Base-by-base conservation (phyloP, 228 moss, liverwort and hornwort species). In the Sphagnum magellanicum region DNA sequence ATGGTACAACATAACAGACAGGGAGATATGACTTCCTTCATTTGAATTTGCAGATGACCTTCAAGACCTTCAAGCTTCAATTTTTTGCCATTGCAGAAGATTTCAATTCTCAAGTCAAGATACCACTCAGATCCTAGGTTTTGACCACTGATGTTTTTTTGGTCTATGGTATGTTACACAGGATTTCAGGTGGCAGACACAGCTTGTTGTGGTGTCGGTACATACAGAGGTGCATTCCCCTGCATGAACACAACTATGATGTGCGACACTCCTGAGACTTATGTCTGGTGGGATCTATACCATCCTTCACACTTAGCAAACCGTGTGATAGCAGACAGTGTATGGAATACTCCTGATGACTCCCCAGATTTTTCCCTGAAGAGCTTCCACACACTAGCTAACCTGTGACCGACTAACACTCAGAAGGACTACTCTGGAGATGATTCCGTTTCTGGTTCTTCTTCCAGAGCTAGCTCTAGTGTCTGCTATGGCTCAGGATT, bases 211-310 rank as follows among this genome's bases (percentile, higher is more conserved):
- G 80, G 80, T 59, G 50, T 61, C 17, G 80, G 80, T 10, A 66
- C 70, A 8, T 80, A 76, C 14, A 76, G 80, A 52, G 82, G 82
- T 16, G 78, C 75, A 50, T 66, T 72, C 4, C 69, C 70, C 15
- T 82, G 82, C 71, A 59, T 78, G 8, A 52, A 47, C 8, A 72
- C 75, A 16, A 10, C n/a, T 0, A 75, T 75, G 78, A 75, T 73
- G 2, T 82, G 82, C 50, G 59, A 63, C 4, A 51, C 53, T 70
- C 82, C 82, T 16, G 15, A 48, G 8, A 50, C 60, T 12, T 67
- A 51, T 48, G 78, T 82, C 11, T 82, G 82, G 82, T 82, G 82
- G 82, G 82, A 82, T 71, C 72, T 72, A 49, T 82, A 70, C 32
- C 82, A 82, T 59, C 78, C 82, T 49, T 82, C 82, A 4, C 78